Base-by-base conservation (phyloP, 306 rosid species). In the Cyclanthera cordifolia region DNA sequence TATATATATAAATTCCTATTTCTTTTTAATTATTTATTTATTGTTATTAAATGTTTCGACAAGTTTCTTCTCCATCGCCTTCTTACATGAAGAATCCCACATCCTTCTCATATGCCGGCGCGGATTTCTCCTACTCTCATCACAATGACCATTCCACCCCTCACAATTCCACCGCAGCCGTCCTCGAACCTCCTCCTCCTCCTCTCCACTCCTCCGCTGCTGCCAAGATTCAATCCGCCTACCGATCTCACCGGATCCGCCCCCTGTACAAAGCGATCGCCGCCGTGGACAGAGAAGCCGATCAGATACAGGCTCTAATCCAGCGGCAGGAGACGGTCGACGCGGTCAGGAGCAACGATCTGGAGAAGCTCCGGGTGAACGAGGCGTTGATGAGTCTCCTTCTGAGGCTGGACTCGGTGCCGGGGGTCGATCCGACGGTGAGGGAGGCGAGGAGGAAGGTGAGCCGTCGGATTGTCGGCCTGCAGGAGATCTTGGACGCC, bases 291-390 rank as follows among this genome's bases (percentile, higher is more conserved):
- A 75, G 79, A 53, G 95, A 87, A 53, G 85, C 98, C 68, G 80
- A 85, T 48, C 74, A 24, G 20, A 81, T 87, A 10, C 86, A 87
- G 52, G 75, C 81, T 51, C 61, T 79, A 23, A 92, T 92, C 82
- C 96, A 92, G 41, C 87, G 82, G 34, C 98, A 92, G 86, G 96
- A 92, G 25, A 92, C 96, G 0, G 95, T 92, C n/a, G 98, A 92
- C 75, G 88, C 90, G 17, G 80, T 92, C 2, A 85, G 96, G 72
- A 71, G 80, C 80, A 76, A 72, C 78, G 83, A 82, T 16, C 75
- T 82, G 0, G 96, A 85, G 86, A 87, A 85, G 80, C 72, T 85
- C 72, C 80, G 72, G 71, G 76, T 89, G 85, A 89, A 92, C 84
- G 98, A 92, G 77, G 79, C 93, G 1, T 63, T 92, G 67, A 92